Conservation (phyloP, 2,329 filamentous ascomycete species). For the Mariannaea sp. region DNA sequence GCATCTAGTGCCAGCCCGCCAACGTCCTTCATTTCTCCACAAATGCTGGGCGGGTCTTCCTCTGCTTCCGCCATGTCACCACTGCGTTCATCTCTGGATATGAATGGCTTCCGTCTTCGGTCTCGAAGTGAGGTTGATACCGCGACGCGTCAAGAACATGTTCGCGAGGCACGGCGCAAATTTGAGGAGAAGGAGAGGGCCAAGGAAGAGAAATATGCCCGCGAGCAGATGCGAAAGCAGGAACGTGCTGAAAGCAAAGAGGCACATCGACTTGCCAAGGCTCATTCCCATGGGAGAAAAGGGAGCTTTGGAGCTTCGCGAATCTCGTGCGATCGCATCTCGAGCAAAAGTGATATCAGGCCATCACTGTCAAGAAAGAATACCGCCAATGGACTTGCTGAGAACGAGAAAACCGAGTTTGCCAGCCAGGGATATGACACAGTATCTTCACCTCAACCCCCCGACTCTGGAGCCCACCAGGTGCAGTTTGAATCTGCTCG, state of each 20-base stretch:
- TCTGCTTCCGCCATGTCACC: constrained; percentile 52
- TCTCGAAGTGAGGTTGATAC: constrained; percentile 65
- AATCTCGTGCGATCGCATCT: constrained; percentile 41
- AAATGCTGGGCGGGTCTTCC: constrained; percentile 36
- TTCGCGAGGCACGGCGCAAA: constrained; percentile 64
- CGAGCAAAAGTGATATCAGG: constrained; percentile 40
- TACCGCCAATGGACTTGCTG: constrained; percentile 28
- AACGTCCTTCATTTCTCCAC: constrained; percentile 34
- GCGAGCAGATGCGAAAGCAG: constrained; percentile 61
- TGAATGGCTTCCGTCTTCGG: constrained; percentile 61
- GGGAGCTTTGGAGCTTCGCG: constrained; percentile 43
- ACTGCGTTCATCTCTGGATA: constrained; percentile 63
- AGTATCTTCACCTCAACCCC: constrained; percentile 39
- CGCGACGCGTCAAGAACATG: constrained; percentile 58
- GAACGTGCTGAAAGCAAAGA: constrained; percentile 64
- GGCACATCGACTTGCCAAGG: constrained; percentile 56
- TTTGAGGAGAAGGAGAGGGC: constrained; percentile 65
- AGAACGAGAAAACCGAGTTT: constrained; percentile 52
- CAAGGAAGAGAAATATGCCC: constrained; percentile 67
- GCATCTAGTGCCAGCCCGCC: constrained; percentile 38
- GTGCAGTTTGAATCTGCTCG: constrained; percentile 50
- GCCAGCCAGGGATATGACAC: constrained; percentile 54
- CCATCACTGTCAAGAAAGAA: constrained; percentile 38
- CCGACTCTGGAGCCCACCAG: constrained; percentile 45
- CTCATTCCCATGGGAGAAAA: constrained; percentile 49